Evolutionary conservation across 371 early-diverging fungal genomes (phyloP), one percentile per base, ranked within the genome.

Genomic region (Lichtheimia corymbifera): DNA sequence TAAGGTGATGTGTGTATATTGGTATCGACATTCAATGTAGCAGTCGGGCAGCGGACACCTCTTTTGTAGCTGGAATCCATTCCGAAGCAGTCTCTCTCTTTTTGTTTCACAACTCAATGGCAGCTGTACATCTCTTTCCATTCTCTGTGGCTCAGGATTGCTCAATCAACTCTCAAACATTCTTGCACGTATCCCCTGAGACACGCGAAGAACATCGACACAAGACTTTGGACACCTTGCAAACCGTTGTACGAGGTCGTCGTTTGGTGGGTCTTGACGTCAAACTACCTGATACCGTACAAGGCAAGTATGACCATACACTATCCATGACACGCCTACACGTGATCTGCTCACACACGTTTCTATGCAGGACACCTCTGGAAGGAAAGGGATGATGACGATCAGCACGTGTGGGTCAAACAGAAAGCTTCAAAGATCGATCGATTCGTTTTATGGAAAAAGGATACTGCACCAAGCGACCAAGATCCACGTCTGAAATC

Each of bases 381-480:
- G 66, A 30, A 50, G 7, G 43, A 45, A 28, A 13, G 40, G 17
- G 47, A 56, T 20, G 63, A 63, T 15, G 30, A 40, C 43, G 57
- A 56, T n/a, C 35, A 63, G 27, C 24, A 35, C 49, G 11, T 3
- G 7, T 27, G 24, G 25, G 18, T 25, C 22, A 44, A 35, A 44
- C 47, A 47, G 52, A 44, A 55, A 9, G 27, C 41, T 56, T 27
- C 4, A n/a, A 13, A 15, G 11, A 49, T 56, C 43, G 22, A 25
- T 13, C 49, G 50, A 11, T 52, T 65, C 27, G 25, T 61, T 17
- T 50, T 65, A 12, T 65, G 66, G 66, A 65, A 65, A 18, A 65
- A 65, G 47, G 66, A 65, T 58, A 50, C 17, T 9, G 55, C 61
- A 28, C 66, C 66, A 27, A 57, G 49, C 25, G 53, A 53, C 13